Percentiles rank a stretch among this genome's conserved stretches.
Conservation (phyloP, 441 rosid genomes). For the Populus hybrid region DNA sequence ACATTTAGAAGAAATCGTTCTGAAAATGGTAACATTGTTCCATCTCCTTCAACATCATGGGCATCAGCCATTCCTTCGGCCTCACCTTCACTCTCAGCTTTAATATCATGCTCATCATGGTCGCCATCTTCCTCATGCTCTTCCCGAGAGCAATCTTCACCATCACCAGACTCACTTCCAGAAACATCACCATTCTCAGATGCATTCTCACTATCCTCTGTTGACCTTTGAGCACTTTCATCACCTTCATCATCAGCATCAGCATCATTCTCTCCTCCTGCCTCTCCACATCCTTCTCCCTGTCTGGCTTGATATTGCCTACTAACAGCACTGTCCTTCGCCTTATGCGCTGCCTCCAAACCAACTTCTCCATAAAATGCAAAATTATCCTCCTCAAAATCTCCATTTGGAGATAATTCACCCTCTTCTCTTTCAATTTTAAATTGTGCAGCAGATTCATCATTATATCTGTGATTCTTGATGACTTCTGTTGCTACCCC, state of each 20-base stretch:
- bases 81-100: constrained; percentile 96
- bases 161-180: constrained; percentile 84
- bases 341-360: constrained; percentile 51
- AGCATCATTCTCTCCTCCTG: constrained; percentile 67
- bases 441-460: constrained; percentile 46
- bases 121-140: constrained; percentile 76
- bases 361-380: constrained; percentile 67
- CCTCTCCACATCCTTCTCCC: constrained; percentile 55
- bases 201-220: constrained; percentile 86
- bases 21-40: constrained; percentile 53
- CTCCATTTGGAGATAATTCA: constrained; percentile 92
- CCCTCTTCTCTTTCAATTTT: constrained; percentile 98
- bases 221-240: constrained; percentile 81
- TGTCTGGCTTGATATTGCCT: constrained; percentile 48
- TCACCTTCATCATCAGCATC: constrained; percentile 82
- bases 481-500: constrained; percentile 46
- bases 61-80: constrained; percentile 87
- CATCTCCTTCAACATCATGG: constrained; percentile 78
- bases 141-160: constrained; percentile 74
- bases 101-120: constrained; percentile 62
- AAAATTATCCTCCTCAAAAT: constrained; percentile 91
- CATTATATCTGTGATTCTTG: constrained; percentile 50
- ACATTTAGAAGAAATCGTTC: constrained; percentile 61
- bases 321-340: constrained; percentile 51
- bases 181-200: constrained; percentile 92